phyloP scores from a whole-genome alignment of 2,329 filamentous ascomycete species.

The Leptographium radiaticola region DNA sequence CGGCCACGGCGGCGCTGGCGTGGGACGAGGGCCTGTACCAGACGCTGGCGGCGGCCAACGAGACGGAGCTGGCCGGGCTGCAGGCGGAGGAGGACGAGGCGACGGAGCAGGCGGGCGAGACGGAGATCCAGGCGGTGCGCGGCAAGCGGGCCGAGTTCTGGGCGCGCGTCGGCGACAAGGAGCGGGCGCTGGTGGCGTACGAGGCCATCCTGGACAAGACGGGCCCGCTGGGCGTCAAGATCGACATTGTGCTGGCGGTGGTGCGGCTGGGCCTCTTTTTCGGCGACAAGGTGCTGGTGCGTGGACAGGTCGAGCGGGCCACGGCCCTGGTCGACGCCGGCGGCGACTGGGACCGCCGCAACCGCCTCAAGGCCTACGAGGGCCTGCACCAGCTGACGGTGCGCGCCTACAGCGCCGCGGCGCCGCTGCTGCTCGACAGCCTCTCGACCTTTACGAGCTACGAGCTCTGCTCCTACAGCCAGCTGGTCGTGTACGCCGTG shows the following conservation, averaged over 20 bases:
- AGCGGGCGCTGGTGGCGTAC: slow-evolving; percentile 85
- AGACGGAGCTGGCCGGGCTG: slow-evolving; percentile 60
- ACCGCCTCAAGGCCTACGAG: slow-evolving; percentile 97
- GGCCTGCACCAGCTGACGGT: slow-evolving; percentile 86
- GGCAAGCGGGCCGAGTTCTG: slow-evolving; percentile 95
- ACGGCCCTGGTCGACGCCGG: slow-evolving; percentile 84
- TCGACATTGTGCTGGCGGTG: slow-evolving; percentile 91
- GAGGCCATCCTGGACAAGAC: slow-evolving; percentile 95
- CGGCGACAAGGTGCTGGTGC: slow-evolving; percentile 79
- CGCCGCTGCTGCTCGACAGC: slow-evolving; percentile 88
- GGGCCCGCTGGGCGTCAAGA: slow-evolving; percentile 91
- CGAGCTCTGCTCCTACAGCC: slow-evolving; percentile 94
- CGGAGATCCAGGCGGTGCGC: slow-evolving; percentile 81
- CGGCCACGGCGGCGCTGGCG: slow-evolving; percentile 54
- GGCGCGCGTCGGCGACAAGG: slow-evolving; percentile 93
- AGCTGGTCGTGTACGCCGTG: slow-evolving; percentile 87
- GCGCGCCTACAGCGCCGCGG: slow-evolving; percentile 78
- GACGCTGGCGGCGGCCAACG: slow-evolving; percentile 62
- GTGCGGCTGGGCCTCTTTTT: slow-evolving; percentile 95
- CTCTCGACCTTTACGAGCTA: slow-evolving; percentile 97
- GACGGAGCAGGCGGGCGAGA: slow-evolving; percentile 89
- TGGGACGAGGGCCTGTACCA: slow-evolving; percentile 90
- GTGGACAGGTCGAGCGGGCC: slow-evolving; percentile 86
- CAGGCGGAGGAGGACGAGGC: slow-evolving; percentile 90
- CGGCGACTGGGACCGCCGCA: slow-evolving; percentile 96